Base-by-base conservation (phyloP, 2,329 filamentous ascomycete genomes). In the Cladorrhinum sp. region DNA sequence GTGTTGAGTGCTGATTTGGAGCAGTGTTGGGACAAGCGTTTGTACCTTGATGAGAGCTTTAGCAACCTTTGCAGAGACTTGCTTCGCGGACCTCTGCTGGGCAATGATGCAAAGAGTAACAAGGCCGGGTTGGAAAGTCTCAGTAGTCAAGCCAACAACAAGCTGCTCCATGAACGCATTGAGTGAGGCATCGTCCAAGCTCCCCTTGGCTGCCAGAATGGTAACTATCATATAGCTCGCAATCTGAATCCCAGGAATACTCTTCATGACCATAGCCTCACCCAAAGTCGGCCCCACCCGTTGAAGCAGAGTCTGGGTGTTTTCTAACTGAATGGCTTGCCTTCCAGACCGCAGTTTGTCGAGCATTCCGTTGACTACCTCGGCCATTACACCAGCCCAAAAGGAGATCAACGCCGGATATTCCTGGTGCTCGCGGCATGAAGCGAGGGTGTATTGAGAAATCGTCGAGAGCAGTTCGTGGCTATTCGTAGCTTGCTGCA, bases 191-290 rank as follows among this genome's bases (percentile, higher is more conserved):
- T 98, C 92, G 51, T 90, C 85, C 13, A 98, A 81, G 52, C 85
- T 82, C 0, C 89, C 87, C 74, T 96, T 96, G 53, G 91, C 87
- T 6, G 91, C 92, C 63, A 98, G 83, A 53, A 98, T 86, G 6
- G 92, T 86, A 59, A 93, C 83, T 20, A 96, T 86, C 89, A 97
- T 96, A 73, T 96, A 98, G 60, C 90, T 93, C 16, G 90, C 92
- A 62, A 96, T 84, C 65, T 93, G 90, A 48, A 96, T 79, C 63
- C 93, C 91, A 0, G 92, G 85, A 0, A 88, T 86, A 62, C 89
- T 86, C 68, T 87, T 87, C 78, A 93, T 83, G 8, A 87, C 82
- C 62, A 98, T 81, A 1, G 89, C 91, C 64, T 91, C 87, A 62
- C 91, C 90, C 29, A 99, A 80, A 2, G 92, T 68, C 79, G 92